Evolutionary conservation across 306 rosid species (phyloP).

Genomic region (Vigna hirtella): DNA sequence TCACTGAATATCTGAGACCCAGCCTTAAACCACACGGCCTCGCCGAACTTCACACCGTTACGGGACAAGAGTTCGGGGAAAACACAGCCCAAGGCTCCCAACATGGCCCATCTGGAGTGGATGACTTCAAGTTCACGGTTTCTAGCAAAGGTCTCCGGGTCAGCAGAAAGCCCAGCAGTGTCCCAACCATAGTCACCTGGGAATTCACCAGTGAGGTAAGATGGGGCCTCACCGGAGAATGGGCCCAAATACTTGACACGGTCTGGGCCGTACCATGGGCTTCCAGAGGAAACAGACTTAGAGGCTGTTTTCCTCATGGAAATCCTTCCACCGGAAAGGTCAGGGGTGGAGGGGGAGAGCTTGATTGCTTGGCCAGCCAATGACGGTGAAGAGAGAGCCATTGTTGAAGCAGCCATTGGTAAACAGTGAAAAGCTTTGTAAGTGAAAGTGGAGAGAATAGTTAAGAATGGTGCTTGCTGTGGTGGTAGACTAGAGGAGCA

Average conservation of each 20-base stretch:
- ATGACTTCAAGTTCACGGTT: slow-evolving; percentile 41
- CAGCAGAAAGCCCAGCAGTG: slow-evolving; percentile 41
- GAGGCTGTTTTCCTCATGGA: background rate
- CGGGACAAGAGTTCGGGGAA: slow-evolving; percentile 41
- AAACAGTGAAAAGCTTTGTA: background rate
- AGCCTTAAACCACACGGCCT: slow-evolving; percentile 41
- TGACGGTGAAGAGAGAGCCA: slow-evolving; percentile 45
- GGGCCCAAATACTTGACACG: slow-evolving; percentile 21
- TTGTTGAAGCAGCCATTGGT: background rate
- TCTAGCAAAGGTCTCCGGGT: slow-evolving; percentile 40
- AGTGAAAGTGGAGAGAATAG: slow-evolving; percentile 2
- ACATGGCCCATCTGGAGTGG: slow-evolving; percentile 44
- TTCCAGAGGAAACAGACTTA: background rate
- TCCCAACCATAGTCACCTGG: slow-evolving; percentile 44
- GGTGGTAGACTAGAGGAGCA: background rate
- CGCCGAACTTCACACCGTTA: slow-evolving; percentile 30
- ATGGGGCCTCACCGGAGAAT: slow-evolving; percentile 29
- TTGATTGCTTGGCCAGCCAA: slow-evolving; percentile 8
- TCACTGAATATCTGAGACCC: slow-evolving; percentile 7
- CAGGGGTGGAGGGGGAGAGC: background rate
- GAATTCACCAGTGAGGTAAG: slow-evolving; percentile 37
- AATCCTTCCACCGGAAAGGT: background rate
- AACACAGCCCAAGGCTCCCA: slow-evolving; percentile 35
- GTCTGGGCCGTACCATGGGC: too few species aligned
- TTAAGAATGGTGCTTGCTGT: background rate